phyloP scores from a whole-genome alignment of 257 asterid species.

The Ehretia macrophylla region DNA sequence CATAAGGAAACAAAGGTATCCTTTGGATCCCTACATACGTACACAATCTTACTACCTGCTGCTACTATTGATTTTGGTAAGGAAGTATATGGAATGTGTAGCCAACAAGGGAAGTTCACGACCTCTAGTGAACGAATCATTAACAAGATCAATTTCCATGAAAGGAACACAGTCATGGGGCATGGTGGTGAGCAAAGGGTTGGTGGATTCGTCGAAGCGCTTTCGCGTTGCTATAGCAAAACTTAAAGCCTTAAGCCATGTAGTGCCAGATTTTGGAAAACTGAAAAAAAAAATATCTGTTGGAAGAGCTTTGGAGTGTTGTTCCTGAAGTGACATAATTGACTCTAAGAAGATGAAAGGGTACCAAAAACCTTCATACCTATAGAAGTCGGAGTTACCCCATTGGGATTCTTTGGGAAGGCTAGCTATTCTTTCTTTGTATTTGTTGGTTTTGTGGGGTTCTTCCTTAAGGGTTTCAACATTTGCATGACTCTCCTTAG shows the following conservation, averaged over 20 bases:
- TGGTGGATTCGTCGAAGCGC: slow-evolving; percentile 3
- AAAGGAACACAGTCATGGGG: slow-evolving; percentile 34
- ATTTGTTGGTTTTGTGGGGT: not conserved
- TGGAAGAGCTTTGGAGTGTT: slow-evolving; percentile 11
- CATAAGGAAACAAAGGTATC: slow-evolving; percentile 34
- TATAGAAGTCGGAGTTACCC: not conserved
- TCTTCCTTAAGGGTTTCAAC: too few relatives aligned
- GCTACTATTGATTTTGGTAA: slow-evolving; percentile 19
- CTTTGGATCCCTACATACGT: slow-evolving; percentile 33
- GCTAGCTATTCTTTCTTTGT: too few relatives aligned
- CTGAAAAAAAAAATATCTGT: slow-evolving; percentile 23
- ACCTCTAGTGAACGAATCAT: not conserved
- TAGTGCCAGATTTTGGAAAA: slow-evolving; percentile 36
- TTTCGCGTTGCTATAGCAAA: slow-evolving; percentile 20
- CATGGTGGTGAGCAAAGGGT: slow-evolving; percentile 3
- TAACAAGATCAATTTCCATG: slow-evolving; percentile 20
- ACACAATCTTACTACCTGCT: slow-evolving; percentile 21
- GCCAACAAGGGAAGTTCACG: slow-evolving; percentile 8
- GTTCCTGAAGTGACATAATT: not conserved
- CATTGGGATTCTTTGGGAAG: not conserved
- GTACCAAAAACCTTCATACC: slow-evolving; percentile 17
- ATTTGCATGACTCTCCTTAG: too few relatives aligned
- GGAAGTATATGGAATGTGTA: slow-evolving; percentile 29
- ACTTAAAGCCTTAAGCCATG: slow-evolving; percentile 32
- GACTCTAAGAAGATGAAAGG: not conserved